Percentiles rank a stretch among this genome's conserved stretches.
phyloP scores from a whole-genome alignment of 768 basidiomycete genomes.

The Hericium rajendrae region DNA sequence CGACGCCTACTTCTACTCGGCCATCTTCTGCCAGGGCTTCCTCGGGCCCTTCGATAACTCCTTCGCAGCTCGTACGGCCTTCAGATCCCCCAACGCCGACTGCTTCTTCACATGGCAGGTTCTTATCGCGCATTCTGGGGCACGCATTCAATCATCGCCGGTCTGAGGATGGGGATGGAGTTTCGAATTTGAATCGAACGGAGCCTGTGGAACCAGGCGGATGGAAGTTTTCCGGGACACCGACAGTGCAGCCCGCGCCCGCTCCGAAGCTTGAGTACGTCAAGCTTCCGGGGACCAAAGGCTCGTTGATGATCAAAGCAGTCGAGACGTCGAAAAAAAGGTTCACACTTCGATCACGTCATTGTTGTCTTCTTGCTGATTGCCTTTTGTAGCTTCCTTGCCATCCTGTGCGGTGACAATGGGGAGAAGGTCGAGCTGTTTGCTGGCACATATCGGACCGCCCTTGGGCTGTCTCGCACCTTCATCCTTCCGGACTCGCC shows the following conservation, averaged over 20 bases:
- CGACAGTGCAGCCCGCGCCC: constrained; percentile 40
- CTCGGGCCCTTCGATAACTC: neutral
- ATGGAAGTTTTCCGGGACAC: constrained; percentile 22
- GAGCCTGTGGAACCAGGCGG: constrained; percentile 32
- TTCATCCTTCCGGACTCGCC: constrained; percentile 91
- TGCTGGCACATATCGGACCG: constrained; percentile 85
- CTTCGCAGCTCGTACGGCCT: neutral
- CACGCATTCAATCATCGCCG: constrained; percentile 52
- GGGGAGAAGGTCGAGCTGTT: constrained; percentile 93
- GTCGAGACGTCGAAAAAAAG: constrained; percentile 89
- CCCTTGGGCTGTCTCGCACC: constrained; percentile 82
- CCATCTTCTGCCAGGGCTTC: neutral
- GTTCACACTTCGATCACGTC: constrained; percentile 24
- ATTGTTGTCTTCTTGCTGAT: neutral
- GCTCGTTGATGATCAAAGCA: constrained; percentile 72
- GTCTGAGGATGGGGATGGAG: constrained; percentile 40
- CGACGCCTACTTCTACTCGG: constrained; percentile 6
- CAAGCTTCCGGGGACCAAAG: constrained; percentile 87
- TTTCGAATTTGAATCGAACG: constrained; percentile 23
- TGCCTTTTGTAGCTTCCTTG: constrained; percentile 59
- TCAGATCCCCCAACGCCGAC: constrained; percentile 21
- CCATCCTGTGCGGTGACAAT: constrained; percentile 85
- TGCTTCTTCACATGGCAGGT: constrained; percentile 41
- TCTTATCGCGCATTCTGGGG: constrained; percentile 62
- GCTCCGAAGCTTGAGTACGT: constrained; percentile 87